Evolutionary conservation across 768 basidiomycete genomes (phyloP), one percentile per base, ranked within the genome.

Genomic region (Tylopilus balloui): DNA sequence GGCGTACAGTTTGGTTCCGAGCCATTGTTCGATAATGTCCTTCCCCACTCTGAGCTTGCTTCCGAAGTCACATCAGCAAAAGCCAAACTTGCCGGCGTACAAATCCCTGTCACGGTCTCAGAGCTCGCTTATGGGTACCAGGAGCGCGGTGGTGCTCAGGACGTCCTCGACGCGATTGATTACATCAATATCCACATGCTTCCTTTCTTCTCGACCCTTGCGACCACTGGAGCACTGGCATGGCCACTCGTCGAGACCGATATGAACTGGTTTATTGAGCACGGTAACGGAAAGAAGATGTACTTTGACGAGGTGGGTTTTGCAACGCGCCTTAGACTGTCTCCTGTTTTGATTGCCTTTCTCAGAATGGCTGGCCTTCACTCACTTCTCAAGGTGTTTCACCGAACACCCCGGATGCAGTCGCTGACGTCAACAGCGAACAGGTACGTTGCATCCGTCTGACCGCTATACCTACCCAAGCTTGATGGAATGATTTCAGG

Each of bases 341-440:
- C 8, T 17, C 20, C 29, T 20, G 7, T n/a, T 17, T 47, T 59
- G 13, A 54, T 23, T 2, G 12, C 37, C 42, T 24, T 42, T 34
- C 3, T n/a, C n/a, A 88, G 86, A 88, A 87, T 60, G 85, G 86
- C 32, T 88, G 86, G 86, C 86, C 87, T 1, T 86, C 84, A 0
- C 70, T 71, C 41, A 82, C 81, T 1, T 88, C 76, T n/a, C 28
- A 62, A 2, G 71, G 78, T 8, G 84, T 88, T 10, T 71, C 85
- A 53, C 79, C 86, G 3, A 88, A 88, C 61, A 84, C 79, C 53
- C 71, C 72, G 0, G 51, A 59, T 41, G 86, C 87, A 5, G 74
- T 85, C 7, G 78, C 85, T 1, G 71, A 79, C 60, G 68, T 86
- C 25, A 61, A 66, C 19, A 84, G 79, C 50, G 86, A 85, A 64